These are phyloP conservation scores for Tricladium varicosporioides DNA, from an alignment of 2,329 filamentous ascomycete species.

Conservation along the genomic window DNA sequence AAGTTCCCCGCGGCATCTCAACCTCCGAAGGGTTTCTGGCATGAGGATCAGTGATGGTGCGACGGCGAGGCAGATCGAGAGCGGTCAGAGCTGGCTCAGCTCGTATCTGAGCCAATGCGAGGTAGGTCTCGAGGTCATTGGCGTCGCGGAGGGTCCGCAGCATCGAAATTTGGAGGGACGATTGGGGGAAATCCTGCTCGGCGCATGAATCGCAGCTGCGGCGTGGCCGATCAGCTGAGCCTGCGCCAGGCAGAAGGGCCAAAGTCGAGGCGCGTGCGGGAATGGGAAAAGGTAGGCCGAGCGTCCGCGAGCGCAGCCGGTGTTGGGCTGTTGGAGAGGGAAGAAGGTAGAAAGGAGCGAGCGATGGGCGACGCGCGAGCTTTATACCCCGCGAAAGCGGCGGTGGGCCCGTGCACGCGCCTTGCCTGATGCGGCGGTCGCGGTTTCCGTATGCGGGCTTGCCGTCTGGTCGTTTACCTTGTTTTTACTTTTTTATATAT, in stretches of 20 bases:
- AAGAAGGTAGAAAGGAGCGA: conserved; percentile 1
- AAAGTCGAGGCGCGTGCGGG: conserved; percentile 1
- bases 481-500: too few relatives aligned
- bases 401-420: conserved; percentile 1
- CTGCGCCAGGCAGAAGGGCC: neutral
- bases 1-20: neutral
- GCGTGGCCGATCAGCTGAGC: neutral
- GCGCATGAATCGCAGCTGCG: neutral
- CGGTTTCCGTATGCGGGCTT: neutral
- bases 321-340: conserved; percentile 1
- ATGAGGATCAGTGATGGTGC: conserved; percentile 1
- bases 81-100: neutral
- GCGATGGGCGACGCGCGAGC: neutral
- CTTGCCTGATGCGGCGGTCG: neutral
- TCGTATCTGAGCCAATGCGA: conserved; percentile 2
- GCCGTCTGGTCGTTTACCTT: conserved; percentile 5
- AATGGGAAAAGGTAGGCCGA: neutral
- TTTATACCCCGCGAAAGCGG: neutral
- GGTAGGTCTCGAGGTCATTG: neutral
- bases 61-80: conserved; percentile 2
- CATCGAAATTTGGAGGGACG: neutral
- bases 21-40: neutral
- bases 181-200: neutral
- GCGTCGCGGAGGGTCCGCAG: conserved; percentile 3
- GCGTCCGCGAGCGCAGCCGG: neutral